These are phyloP conservation scores for Letharia columbiana DNA, from an alignment of 495 filamentous ascomycete species.

Conservation along the genomic window DNA sequence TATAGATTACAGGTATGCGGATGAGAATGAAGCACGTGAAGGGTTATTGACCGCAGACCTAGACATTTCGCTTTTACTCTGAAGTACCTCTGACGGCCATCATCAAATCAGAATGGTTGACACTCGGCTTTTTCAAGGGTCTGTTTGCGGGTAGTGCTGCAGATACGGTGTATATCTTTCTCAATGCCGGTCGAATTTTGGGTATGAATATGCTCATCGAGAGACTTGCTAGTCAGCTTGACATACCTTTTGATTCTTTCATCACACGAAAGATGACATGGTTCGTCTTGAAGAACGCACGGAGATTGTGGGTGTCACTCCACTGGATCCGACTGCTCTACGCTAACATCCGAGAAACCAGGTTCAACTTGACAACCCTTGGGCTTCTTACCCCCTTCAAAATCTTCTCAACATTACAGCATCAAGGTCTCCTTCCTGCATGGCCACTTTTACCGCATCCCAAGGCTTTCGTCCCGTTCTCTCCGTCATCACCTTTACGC, in stretches of 20 bases:
- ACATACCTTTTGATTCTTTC: background rate
- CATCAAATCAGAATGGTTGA: slow-evolving; percentile 33
- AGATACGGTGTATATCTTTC: slow-evolving; percentile 19
- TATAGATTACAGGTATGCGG: slow-evolving; percentile 40
- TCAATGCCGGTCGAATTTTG: background rate
- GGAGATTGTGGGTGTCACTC: background rate
- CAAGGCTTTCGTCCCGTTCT: slow-evolving; percentile 35
- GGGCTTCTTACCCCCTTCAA: slow-evolving; percentile 39
- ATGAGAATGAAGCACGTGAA: background rate
- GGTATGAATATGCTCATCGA: background rate
- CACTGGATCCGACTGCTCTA: background rate
- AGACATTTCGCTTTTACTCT: slow-evolving; percentile 42
- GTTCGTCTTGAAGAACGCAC: background rate
- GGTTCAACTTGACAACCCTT: slow-evolving; percentile 26
- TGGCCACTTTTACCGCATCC: slow-evolving; percentile 25
- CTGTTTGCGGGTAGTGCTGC: slow-evolving; percentile 42
- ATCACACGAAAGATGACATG: background rate
- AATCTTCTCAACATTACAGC: slow-evolving; percentile 43
- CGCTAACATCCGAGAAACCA: slow-evolving; percentile 1
- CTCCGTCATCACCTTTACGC: slow-evolving; percentile 31
- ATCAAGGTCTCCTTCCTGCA: slow-evolving; percentile 34
- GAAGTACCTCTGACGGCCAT: slow-evolving; percentile 35
- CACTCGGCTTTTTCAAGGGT: slow-evolving; percentile 32
- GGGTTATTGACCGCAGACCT: slow-evolving; percentile 5
- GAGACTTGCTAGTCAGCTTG: background rate